Evolutionary conservation across 2,329 filamentous ascomycete genomes (phyloP).

Genomic region (Colletotrichum eremochloae): DNA sequence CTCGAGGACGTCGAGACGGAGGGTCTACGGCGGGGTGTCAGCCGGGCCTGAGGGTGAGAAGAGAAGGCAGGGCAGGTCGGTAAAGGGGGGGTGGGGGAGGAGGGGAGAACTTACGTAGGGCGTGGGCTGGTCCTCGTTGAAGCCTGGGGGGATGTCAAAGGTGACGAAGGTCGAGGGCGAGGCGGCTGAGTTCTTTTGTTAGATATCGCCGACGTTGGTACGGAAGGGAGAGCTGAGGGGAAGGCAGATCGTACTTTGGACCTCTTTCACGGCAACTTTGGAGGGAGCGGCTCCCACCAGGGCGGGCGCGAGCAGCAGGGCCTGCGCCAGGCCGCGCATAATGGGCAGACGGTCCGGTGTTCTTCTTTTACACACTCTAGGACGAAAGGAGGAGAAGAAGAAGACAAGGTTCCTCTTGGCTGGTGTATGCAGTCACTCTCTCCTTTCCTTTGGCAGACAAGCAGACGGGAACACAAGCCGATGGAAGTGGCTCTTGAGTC

Average conservation of each 20-base stretch:
- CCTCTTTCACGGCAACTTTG: slow-evolving; percentile 22
- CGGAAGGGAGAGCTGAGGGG: background rate
- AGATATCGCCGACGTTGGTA: background rate
- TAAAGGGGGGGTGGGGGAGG: background rate
- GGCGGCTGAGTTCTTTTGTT: slow-evolving; percentile 5
- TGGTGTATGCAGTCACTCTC: background rate
- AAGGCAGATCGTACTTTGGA: background rate
- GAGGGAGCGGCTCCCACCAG: slow-evolving; percentile 49
- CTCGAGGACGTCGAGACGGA: slow-evolving; percentile 61
- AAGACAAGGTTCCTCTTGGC: background rate
- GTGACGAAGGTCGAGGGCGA: slow-evolving; percentile 42
- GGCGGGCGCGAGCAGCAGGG: slow-evolving; percentile 53
- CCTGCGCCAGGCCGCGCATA: slow-evolving; percentile 41
- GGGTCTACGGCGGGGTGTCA: slow-evolving; percentile 46
- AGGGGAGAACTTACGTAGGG: slow-evolving; percentile 23
- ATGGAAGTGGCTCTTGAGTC: background rate
- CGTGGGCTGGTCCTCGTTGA: slow-evolving; percentile 32
- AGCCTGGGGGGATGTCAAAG: slow-evolving; percentile 30
- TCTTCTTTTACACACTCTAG: background rate
- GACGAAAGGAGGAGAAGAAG: background rate
- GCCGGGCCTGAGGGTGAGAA: background rate
- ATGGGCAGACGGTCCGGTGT: slow-evolving; percentile 17
- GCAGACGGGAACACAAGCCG: no score
- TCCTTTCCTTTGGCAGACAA: background rate
- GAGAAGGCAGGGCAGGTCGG: background rate